Evolutionary conservation across 2,329 filamentous ascomycete species (phyloP), one percentile per base, ranked within the genome.

Genomic region (Thyridium curvatum): DNA sequence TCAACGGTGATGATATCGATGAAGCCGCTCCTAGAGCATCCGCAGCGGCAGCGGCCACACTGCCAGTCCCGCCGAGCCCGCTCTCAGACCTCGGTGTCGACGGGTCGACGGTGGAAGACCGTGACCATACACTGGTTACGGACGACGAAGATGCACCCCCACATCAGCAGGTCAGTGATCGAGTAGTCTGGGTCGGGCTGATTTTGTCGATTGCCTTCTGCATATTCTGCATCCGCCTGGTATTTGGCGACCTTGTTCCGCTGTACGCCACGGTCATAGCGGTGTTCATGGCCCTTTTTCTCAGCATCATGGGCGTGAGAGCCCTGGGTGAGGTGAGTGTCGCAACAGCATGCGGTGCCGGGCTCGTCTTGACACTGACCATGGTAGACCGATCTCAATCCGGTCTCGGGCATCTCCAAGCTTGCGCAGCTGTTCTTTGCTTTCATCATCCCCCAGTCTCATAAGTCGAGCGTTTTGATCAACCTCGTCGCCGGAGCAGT

Each of bases 401-500:
- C 93, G 0, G 93, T 97, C 3, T 94, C 87, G 1, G 93, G 93
- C 28, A 98, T 97, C 60, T 91, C 85, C 56, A 98, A 98, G 66
- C 74, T 98, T 3, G 94, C 93, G 0, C 93, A 98, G 61, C 77
- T 98, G 3, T 84, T 97, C 55, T 97, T 98, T 60, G 93, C 93
- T 3, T 66, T 95, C 36, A 86, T 94, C 30, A 89, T 94, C 3
- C 90, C 93, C 0, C 71, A 84, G 39, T 79, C 80, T 0, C 80
- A 87, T 52, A 84, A 84, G 51, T 89, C 89, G 31, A 87, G 88
- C 12, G 82, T 98, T n/a, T 74, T 95, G 40, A 94, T 96, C 56
- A 98, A 98, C 56, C 76, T 98, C 2, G 80, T 98, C 7, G 93
- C 91, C 1, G 93, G 93, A 8, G 93, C 93, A 0, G 82, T 98